Conservation (phyloP, 805 yeast genomes). For the Ogataea trehaloabstinens region DNA sequence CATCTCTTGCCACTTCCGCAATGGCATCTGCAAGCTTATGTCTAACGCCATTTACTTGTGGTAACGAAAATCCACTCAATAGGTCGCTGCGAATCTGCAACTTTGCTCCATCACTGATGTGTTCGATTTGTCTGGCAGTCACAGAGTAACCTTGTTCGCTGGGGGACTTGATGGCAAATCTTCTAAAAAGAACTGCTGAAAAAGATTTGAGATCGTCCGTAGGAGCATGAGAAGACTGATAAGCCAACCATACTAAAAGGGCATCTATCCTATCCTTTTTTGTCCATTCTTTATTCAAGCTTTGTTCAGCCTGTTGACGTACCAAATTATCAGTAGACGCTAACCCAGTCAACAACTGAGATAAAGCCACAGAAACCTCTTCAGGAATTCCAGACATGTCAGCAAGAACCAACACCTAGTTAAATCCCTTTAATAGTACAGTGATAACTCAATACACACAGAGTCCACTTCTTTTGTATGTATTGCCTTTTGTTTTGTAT, state of each 20-base stretch:
- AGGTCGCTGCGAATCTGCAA: constrained; percentile 62
- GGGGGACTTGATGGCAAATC: constrained; percentile 80
- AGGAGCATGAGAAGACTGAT: constrained; percentile 67
- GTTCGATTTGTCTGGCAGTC: constrained; percentile 76
- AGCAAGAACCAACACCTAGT: neutral
- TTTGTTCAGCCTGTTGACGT: constrained; percentile 74
- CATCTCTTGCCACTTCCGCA: constrained; percentile 83
- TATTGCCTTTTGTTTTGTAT: too few species aligned
- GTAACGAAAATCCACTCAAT: constrained; percentile 68
- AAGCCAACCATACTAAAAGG: constrained; percentile 74
- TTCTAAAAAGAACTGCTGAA: constrained; percentile 85
- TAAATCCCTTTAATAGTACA: too few species aligned
- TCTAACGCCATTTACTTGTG: constrained; percentile 72
- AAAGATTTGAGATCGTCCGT: constrained; percentile 62
- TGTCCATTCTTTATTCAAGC: constrained; percentile 75
- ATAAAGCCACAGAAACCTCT: constrained; percentile 55
- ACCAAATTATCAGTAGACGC: constrained; percentile 74
- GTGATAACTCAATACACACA: too few species aligned
- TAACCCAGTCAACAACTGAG: constrained; percentile 60
- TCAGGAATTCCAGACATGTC: constrained; percentile 52
- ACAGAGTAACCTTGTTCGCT: constrained; percentile 57
- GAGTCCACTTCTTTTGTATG: too few species aligned
- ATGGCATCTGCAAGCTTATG: constrained; percentile 93
- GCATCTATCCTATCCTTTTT: constrained; percentile 62
- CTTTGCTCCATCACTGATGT: constrained; percentile 55